phyloP scores from a whole-genome alignment of 257 asterid genomes.

The Ehretia macrophylla region DNA sequence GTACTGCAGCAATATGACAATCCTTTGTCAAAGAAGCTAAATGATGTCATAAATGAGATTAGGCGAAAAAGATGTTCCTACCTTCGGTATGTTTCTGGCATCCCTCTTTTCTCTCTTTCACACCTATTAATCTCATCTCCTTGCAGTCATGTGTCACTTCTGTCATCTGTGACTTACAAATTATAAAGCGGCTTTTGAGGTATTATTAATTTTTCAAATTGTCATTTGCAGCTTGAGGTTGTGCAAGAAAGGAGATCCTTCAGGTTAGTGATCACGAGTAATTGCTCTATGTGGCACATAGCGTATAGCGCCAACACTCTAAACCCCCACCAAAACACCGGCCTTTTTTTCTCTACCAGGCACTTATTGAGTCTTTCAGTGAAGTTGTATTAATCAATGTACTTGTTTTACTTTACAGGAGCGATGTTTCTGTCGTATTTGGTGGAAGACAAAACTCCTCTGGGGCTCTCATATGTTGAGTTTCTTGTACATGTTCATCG shows the following conservation, averaged over 20 bases:
- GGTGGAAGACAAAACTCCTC: conserved; percentile 81
- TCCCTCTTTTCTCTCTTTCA: neutral
- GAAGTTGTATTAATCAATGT: too few relatives aligned
- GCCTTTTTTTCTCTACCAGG: too few relatives aligned
- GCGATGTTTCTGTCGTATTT: conserved; percentile 64
- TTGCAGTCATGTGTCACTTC: conserved; percentile 2
- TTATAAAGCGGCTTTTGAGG: neutral
- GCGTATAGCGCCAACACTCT: neutral
- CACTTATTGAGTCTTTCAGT: too few relatives aligned
- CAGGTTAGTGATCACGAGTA: conserved; percentile 53
- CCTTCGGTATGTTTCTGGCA: conserved; percentile 55
- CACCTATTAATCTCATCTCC: neutral
- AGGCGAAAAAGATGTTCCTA: conserved; percentile 93
- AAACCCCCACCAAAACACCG: too few relatives aligned
- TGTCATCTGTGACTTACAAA: conserved; percentile 4
- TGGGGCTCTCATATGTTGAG: conserved; percentile 84
- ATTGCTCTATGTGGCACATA: neutral
- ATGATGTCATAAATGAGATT: conserved; percentile 79
- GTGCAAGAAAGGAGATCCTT: conserved; percentile 89
- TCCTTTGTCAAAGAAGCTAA: conserved; percentile 81
- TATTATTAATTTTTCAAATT: conserved; percentile 12
- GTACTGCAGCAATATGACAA: conserved; percentile 82
- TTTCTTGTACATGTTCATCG: conserved; percentile 87
- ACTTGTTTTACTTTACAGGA: conserved; percentile 41
- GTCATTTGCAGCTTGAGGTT: conserved; percentile 66